Conservation (phyloP, 495 filamentous ascomycete genomes). For the Lichina pygmaea region DNA sequence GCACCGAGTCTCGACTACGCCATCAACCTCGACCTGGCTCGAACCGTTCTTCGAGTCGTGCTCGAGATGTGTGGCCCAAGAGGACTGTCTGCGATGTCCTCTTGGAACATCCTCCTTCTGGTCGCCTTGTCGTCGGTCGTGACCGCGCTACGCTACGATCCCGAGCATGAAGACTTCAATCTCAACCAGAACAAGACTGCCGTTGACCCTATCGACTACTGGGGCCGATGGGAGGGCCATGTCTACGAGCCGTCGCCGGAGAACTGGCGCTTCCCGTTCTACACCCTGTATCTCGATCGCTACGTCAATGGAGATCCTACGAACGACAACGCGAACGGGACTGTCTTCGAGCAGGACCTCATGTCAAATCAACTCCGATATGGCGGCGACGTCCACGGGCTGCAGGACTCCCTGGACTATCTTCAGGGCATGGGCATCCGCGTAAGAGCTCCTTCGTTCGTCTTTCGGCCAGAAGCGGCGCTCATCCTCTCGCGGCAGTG, state of each 20-base stretch:
- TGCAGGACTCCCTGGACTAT: constrained; percentile 15
- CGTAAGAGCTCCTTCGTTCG: constrained; percentile 1
- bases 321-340: constrained; percentile 38
- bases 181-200: constrained; percentile 37
- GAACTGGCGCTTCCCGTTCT: constrained; percentile 50
- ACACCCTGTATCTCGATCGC: constrained; percentile 41
- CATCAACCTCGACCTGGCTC: no score
- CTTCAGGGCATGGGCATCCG: constrained; percentile 17
- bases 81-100: no score
- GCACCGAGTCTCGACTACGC: no score
- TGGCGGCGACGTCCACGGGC: constrained; percentile 14
- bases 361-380: constrained; percentile 15
- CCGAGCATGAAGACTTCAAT: constrained; percentile 25
- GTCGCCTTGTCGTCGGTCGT: neutral
- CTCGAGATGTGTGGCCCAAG: no score
- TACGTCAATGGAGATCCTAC: constrained; percentile 46
- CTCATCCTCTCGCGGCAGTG: constrained; percentile 13
- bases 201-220: constrained; percentile 30
- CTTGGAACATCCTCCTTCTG: no score
- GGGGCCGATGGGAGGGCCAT: constrained; percentile 28
- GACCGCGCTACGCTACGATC: constrained; percentile 23
- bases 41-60: no score
- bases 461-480: neutral
- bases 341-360: constrained; percentile 5
- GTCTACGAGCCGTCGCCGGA: constrained; percentile 27